phyloP scores from a whole-genome alignment of 2,329 filamentous ascomycete species.

The Herpotrichia juniperi region DNA sequence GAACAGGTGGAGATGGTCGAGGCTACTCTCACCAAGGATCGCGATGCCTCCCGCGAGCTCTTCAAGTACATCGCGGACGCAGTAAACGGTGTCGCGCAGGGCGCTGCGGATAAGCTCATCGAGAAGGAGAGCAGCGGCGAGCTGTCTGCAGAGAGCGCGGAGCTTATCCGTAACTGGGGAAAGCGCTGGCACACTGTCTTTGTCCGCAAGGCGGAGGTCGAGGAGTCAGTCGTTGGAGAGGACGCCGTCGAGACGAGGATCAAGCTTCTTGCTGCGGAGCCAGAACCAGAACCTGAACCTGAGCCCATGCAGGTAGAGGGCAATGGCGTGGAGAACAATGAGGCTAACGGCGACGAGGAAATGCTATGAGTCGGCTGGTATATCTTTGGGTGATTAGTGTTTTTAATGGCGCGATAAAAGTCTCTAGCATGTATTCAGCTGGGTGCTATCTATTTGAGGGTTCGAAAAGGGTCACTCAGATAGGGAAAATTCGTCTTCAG shows the following conservation, averaged over 20 bases:
- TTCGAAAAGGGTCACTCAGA: no score
- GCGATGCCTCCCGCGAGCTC: conserved; percentile 75
- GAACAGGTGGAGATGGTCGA: conserved; percentile 67
- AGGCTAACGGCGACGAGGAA: conserved; percentile 31
- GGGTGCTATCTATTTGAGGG: not conserved
- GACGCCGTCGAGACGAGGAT: conserved; percentile 57
- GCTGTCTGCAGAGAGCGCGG: conserved; percentile 53
- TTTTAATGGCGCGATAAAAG: not conserved
- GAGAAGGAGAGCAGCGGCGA: conserved; percentile 66
- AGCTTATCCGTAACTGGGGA: conserved; percentile 78
- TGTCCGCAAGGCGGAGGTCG: conserved; percentile 78
- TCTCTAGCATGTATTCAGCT: not conserved
- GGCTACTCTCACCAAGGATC: conserved; percentile 72
- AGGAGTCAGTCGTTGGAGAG: conserved; percentile 74
- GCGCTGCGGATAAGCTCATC: conserved; percentile 76
- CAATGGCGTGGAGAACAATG: conserved; percentile 23
- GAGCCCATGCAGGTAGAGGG: conserved; percentile 23
- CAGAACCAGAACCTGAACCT: conserved; percentile 25
- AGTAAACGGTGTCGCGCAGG: conserved; percentile 72
- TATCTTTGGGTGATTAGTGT: not conserved
- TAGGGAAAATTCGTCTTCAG: not conserved
- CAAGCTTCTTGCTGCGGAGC: conserved; percentile 37
- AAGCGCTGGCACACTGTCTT: conserved; percentile 87
- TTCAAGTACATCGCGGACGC: conserved; percentile 83
- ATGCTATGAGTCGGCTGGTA: conserved; percentile 5